These are phyloP conservation scores for Stygiomarasmius scandens DNA, from an alignment of 1,284 basidiomycete species.

Conservation along the genomic window DNA sequence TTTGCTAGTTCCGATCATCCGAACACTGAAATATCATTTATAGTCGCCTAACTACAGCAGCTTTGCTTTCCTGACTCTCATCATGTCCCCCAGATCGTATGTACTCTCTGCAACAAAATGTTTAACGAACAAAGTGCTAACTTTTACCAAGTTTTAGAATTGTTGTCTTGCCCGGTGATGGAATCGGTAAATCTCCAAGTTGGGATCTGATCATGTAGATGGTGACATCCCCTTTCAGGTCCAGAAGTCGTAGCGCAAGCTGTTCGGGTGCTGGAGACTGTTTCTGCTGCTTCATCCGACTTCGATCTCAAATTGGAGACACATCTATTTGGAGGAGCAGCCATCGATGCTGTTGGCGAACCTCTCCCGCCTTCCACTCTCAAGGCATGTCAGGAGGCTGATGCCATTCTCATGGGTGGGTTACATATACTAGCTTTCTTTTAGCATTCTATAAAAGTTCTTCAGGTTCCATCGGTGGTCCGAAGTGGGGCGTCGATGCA, in stretches of 20 bases:
- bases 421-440: conserved; percentile 3
- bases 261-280: conserved; percentile 78
- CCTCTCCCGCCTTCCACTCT: conserved; percentile 88
- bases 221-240: conserved; percentile 50
- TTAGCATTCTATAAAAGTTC: conserved; percentile 4
- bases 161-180: conserved; percentile 92
- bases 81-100: conserved; percentile 47
- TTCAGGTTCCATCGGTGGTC: conserved; percentile 92
- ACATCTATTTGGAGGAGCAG: conserved; percentile 90
- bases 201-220: conserved; percentile 6
- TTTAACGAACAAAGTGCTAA: neutral
- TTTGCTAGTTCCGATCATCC: too few relatives aligned
- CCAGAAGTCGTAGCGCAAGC: conserved; percentile 95
- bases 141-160: conserved; percentile 70
- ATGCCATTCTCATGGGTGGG: conserved; percentile 91
- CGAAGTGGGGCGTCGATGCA: conserved; percentile 94
- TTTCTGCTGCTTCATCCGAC: conserved; percentile 65
- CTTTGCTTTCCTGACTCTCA: neutral
- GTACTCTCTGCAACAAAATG: conserved; percentile 7
- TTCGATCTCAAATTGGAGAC: conserved; percentile 77
- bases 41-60: too few relatives aligned
- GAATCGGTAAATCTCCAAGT: conserved; percentile 73
- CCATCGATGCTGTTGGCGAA: conserved; percentile 87
- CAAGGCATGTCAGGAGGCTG: conserved; percentile 84
- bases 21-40: neutral